Evolutionary conservation across 164 flowering plant species (phyloP).

Genomic region (Euptelea pleiosperma): DNA sequence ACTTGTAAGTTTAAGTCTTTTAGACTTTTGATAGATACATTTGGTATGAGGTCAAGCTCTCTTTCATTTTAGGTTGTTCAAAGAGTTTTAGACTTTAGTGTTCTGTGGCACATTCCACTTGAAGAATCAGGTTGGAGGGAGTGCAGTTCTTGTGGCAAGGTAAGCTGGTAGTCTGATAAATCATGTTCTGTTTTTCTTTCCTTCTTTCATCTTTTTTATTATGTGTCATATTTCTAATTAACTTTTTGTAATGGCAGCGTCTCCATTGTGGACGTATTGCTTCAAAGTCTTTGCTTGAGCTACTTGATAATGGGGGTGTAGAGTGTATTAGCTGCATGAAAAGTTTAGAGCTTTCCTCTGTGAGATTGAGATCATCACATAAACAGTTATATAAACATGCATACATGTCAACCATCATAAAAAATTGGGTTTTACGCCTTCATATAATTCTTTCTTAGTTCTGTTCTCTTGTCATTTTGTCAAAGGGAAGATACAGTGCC

Average conservation of each 20-base stretch:
- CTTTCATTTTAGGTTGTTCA: too few relatives aligned
- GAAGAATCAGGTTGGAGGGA: slow-evolving; percentile 93
- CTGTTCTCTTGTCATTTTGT: too few relatives aligned
- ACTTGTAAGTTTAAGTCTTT: too few relatives aligned
- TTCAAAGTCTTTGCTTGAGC: slow-evolving; percentile 53
- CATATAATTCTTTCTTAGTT: too few relatives aligned
- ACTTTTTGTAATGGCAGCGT: slow-evolving; percentile 46
- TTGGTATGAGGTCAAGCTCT: too few relatives aligned
- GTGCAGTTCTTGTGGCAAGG: slow-evolving; percentile 82
- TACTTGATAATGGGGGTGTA: slow-evolving; percentile 77
- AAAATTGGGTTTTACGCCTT: too few relatives aligned
- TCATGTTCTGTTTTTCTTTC: neutral
- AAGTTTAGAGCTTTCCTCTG: slow-evolving; percentile 38
- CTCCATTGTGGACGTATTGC: slow-evolving; percentile 95
- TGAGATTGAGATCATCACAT: slow-evolving; percentile 35
- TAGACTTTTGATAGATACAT: slow-evolving; percentile 66
- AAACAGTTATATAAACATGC: neutral
- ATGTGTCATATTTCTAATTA: slow-evolving; percentile 1
- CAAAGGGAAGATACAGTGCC: neutral
- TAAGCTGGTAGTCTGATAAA: slow-evolving; percentile 16
- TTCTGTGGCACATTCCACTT: slow-evolving; percentile 79
- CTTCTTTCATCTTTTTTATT: neutral
- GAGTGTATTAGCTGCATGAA: slow-evolving; percentile 55
- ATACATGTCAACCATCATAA: neutral
- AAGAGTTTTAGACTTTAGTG: too few relatives aligned